A percentile compares a stretch with the other conserved stretches of the same genome.
These are phyloP conservation scores for Diaporthe citriasiana DNA, from an alignment of 2,329 filamentous ascomycete species.

Conservation along the genomic window DNA sequence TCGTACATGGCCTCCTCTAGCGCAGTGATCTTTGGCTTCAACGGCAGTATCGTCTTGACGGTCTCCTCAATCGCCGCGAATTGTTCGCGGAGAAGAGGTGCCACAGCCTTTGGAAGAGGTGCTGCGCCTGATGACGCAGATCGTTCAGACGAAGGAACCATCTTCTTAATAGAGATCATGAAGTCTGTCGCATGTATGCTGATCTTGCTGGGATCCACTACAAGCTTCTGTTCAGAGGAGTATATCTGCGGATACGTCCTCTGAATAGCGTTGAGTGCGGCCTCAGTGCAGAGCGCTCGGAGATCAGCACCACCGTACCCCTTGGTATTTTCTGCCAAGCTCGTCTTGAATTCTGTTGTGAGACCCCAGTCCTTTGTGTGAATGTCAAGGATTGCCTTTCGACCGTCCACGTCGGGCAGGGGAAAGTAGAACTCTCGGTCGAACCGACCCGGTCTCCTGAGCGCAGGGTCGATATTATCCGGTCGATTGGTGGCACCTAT, in stretches of 20 bases:
- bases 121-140: conserved; percentile 88
- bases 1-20: conserved; percentile 95
- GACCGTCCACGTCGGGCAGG: conserved; percentile 83
- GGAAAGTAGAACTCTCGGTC: conserved; percentile 99
- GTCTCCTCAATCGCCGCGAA: conserved; percentile 77
- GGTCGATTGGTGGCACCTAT: conserved; percentile 99
- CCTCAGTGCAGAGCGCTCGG: conserved; percentile 94
- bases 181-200: conserved; percentile 93
- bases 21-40: conserved; percentile 88
- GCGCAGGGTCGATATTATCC: conserved; percentile 95
- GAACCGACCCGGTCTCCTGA: conserved; percentile 93
- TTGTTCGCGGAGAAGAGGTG: conserved; percentile 83
- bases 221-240: conserved; percentile 86
- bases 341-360: conserved; percentile 81
- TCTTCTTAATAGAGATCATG: conserved; percentile 96
- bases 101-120: conserved; percentile 83
- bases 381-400: conserved; percentile 91
- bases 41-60: conserved; percentile 83
- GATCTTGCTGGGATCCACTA: conserved; percentile 89
- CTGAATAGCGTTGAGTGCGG: conserved; percentile 94
- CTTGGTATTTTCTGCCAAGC: conserved; percentile 90
- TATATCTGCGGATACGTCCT: conserved; percentile 98
- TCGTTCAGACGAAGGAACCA: conserved; percentile 93
- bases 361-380: conserved; percentile 96
- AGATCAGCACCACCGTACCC: conserved; percentile 97